These are phyloP conservation scores for Ajuga chamaepitys DNA, from an alignment of 257 asterid species.

Conservation along the genomic window DNA sequence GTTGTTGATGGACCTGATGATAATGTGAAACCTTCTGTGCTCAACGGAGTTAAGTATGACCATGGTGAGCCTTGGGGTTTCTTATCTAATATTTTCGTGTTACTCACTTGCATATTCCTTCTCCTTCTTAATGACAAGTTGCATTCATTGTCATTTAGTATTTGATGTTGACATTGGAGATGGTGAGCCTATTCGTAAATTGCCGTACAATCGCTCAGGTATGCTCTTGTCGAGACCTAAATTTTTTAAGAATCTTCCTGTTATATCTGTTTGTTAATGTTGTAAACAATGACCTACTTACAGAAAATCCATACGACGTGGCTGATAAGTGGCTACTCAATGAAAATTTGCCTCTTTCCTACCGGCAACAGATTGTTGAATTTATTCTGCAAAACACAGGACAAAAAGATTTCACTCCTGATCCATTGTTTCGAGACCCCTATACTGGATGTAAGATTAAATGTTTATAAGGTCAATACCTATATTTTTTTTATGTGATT, in stretches of 20 bases:
- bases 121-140: conserved; percentile 22
- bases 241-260: background rate
- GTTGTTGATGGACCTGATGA: conserved; percentile 96
- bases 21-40: conserved; percentile 42
- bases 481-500: conserved; percentile 5
- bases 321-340: conserved; percentile 96
- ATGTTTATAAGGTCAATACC: background rate
- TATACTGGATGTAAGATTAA: conserved; percentile 80
- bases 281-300: conserved; percentile 21
- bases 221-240: conserved; percentile 9
- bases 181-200: conserved; percentile 91
- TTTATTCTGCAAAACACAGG: conserved; percentile 82
- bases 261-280: conserved; percentile 10
- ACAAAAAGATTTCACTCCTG: conserved; percentile 68
- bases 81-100: conserved; percentile 13
- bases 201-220: conserved; percentile 96
- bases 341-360: conserved; percentile 82
- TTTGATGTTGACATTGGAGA: conserved; percentile 99
- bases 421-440: conserved; percentile 81
- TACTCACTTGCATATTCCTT: conserved; percentile 4
- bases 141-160: conserved; percentile 41
- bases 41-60: conserved; percentile 71
- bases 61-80: conserved; percentile 48
- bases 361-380: conserved; percentile 90
- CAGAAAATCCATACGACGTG: conserved; percentile 86